phyloP scores from a whole-genome alignment of 2,329 filamentous ascomycete species.

The Penicillium sumatraense region DNA sequence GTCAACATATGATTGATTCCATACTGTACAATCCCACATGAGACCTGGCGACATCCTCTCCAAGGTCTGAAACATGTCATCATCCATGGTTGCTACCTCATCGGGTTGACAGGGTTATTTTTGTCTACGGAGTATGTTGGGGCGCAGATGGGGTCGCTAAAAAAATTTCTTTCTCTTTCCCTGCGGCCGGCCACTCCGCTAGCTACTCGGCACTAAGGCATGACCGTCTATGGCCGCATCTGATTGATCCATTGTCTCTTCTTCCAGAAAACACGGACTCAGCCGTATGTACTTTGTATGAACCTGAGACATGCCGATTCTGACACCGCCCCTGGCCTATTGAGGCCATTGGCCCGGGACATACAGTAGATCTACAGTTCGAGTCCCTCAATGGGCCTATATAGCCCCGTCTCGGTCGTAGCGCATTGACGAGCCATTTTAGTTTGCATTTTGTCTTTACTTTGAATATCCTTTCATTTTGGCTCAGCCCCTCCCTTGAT shows the following conservation, averaged over 20 bases:
- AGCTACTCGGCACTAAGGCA: conserved; percentile 18
- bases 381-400: conserved; percentile 10
- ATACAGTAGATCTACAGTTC: conserved; percentile 13
- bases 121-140: conserved; percentile 1
- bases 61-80: neutral
- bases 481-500: neutral
- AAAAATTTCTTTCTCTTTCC: neutral
- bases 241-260: conserved; percentile 24
- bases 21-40: neutral
- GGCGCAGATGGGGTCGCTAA: neutral
- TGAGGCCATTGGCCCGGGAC: conserved; percentile 17
- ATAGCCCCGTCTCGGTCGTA: conserved; percentile 13
- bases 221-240: conserved; percentile 15
- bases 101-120: neutral
- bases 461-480: neutral
- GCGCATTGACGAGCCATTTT: conserved; percentile 6
- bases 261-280: conserved; percentile 16
- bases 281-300: conserved; percentile 18
- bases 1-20: neutral
- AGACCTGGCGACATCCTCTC: neutral
- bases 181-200: neutral
- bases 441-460: conserved; percentile 7
- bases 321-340: conserved; percentile 18
- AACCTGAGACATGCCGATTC: conserved; percentile 21
- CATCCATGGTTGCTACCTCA: neutral